These are phyloP conservation scores for Trametes maxima DNA, from an alignment of 768 basidiomycete genomes.

Conservation along the genomic window DNA sequence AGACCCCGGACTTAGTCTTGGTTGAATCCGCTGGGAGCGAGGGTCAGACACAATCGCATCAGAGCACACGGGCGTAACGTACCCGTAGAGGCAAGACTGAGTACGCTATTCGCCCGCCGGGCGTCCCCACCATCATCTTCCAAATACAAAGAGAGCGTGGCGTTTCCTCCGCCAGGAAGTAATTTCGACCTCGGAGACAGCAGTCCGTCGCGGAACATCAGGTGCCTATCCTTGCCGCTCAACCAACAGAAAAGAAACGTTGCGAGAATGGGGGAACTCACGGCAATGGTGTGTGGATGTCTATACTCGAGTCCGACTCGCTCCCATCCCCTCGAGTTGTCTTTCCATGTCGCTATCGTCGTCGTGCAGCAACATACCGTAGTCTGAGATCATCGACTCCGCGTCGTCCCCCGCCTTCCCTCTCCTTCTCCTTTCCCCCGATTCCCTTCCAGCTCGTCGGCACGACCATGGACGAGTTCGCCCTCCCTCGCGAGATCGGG, in stretches of 20 bases:
- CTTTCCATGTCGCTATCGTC: conserved; percentile 19
- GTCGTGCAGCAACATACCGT: conserved; percentile 23
- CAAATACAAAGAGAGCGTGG: conserved; percentile 16
- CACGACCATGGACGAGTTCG: conserved; percentile 13
- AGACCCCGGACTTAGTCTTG: conserved; percentile 36
- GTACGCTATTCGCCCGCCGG: conserved; percentile 28
- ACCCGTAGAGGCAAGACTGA: conserved; percentile 33
- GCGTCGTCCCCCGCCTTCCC: conserved; percentile 7
- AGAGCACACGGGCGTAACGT: conserved; percentile 16
- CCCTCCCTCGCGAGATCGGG: conserved; percentile 19
- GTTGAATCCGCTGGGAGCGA: conserved; percentile 23
- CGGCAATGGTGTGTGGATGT: conserved; percentile 44
- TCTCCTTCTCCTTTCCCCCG: background rate
- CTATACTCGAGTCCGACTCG: conserved; percentile 41
- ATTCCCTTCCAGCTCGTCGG: conserved; percentile 23
- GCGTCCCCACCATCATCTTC: conserved; percentile 3
- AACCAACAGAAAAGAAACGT: background rate
- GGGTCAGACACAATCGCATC: background rate
- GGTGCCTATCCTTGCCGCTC: conserved; percentile 30
- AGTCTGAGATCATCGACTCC: conserved; percentile 18
- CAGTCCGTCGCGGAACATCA: conserved; percentile 45
- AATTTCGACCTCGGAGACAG: conserved; percentile 44
- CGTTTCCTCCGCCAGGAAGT: conserved; percentile 31
- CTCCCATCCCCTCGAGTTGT: conserved; percentile 30
- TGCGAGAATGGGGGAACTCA: conserved; percentile 27